Base-by-base conservation (phyloP, 225 moss, liverwort and hornwort species). In the Pseudisothecium myosuroides region DNA sequence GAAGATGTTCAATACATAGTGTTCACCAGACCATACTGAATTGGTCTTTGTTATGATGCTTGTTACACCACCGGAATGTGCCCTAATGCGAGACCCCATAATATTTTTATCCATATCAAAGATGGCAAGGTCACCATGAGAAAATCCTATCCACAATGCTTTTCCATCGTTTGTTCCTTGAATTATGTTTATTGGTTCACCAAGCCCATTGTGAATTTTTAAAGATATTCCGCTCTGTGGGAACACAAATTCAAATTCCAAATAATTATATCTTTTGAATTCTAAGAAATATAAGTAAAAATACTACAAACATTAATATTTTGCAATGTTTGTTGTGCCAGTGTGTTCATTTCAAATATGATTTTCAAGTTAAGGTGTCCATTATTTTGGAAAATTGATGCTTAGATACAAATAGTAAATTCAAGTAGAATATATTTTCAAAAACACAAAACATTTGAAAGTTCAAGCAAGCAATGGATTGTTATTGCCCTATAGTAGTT, bases 1-100 rank as follows among this genome's bases (percentile, higher is more conserved):
- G 77, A 87, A 90, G 68, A 76, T 88, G 91, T 89, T 91, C 93
- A 93, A 93, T 96, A 94, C 93, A 93, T 95, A 92, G 81, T 93
- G 87, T 92, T 96, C 96, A 96, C 94, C 92, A 93, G 91, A 94
- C 94, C 94, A 96, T 55, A 95, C 55, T 75, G 91, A 94, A 47
- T 94, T 92, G 85, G 88, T 95, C 89, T 93, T 95, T 68, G 89
- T 83, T 73, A 90, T 88, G 14, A 95, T 94, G 86, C 94, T 93
- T 47, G 84, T 89, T 75, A 89, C 76, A 49, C 92, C 92, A 31
- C 89, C 77, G 0, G 49, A 63, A 54, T 92, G 91, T 49, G 87
- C 87, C 23, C 75, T 76, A 69, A 90, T 89, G 52, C n/a, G 23
- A 37, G 62, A 26, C 41, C 82, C 84, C 34, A 91, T 61, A 26